Conservation (phyloP, 169 alveolate species). For the Eimeria tenella region DNA sequence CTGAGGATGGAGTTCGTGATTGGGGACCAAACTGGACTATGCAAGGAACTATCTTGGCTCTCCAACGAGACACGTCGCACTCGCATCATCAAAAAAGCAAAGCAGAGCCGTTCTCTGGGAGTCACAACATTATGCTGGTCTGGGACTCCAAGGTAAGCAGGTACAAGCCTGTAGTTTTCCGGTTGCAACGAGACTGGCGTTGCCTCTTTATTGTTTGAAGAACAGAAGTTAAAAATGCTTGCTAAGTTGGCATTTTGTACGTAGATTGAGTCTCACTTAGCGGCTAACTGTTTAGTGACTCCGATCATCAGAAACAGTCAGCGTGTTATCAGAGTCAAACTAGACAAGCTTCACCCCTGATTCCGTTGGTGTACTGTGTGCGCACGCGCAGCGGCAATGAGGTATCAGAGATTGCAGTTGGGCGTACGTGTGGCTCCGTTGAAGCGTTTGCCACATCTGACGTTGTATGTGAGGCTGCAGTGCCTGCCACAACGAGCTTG, state of each 20-base stretch:
- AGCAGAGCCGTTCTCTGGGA: constrained; percentile 52
- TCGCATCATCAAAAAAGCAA: constrained; percentile 68
- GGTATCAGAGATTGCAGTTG: constrained; percentile 62
- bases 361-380: constrained; percentile 5
- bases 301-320: no score
- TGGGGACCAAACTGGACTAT: constrained; percentile 76
- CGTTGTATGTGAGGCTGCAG: constrained; percentile 27
- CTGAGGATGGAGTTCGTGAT: constrained; percentile 75
- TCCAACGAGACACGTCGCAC: constrained; percentile 55
- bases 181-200: no score
- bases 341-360: neutral
- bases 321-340: no score
- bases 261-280: no score
- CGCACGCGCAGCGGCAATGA: constrained; percentile 47
- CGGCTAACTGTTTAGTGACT: no score
- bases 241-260: no score
- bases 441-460: constrained; percentile 48
- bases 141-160: constrained; percentile 54
- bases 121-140: constrained; percentile 51
- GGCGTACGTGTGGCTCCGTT: constrained; percentile 44
- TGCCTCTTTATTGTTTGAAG: no score
- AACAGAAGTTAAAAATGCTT: no score
- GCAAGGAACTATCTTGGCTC: constrained; percentile 54
- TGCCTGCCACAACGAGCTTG: neutral
- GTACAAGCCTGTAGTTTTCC: no score